These are phyloP conservation scores for Lasiodiplodia sp. DNA, from an alignment of 2,329 filamentous ascomycete species.

Conservation along the genomic window DNA sequence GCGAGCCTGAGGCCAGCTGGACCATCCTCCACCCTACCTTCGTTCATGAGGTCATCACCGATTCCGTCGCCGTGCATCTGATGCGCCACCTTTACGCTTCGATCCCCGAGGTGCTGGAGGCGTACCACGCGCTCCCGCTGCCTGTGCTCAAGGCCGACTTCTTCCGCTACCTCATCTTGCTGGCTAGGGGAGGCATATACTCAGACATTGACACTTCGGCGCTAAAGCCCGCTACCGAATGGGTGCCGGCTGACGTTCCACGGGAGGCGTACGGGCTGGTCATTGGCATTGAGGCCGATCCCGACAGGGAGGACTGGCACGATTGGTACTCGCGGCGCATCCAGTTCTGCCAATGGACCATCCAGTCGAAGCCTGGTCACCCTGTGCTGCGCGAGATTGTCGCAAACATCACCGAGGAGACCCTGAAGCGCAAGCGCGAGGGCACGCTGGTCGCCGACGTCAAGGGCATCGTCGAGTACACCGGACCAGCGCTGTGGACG, in stretches of 20 bases:
- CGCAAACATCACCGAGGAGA: constrained; percentile 81
- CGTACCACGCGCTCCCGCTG: constrained; percentile 57
- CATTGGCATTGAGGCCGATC: constrained; percentile 94
- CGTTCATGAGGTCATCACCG: constrained; percentile 96
- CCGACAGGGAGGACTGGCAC: constrained; percentile 89
- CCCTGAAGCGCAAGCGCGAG: constrained; percentile 73
- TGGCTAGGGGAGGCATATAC: constrained; percentile 83
- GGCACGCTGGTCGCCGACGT: constrained; percentile 71
- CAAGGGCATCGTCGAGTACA: constrained; percentile 89
- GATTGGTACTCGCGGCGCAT: constrained; percentile 96
- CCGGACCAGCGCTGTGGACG: constrained; percentile 93
- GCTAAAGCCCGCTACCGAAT: constrained; percentile 81
- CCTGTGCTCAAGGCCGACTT: constrained; percentile 69
- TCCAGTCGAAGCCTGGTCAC: constrained; percentile 93
- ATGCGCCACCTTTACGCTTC: constrained; percentile 87
- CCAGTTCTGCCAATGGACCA: constrained; percentile 99
- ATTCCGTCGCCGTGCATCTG: constrained; percentile 81
- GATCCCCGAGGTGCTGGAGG: constrained; percentile 57
- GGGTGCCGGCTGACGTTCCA: constrained; percentile 82
- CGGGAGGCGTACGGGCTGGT: constrained; percentile 82
- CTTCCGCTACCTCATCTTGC: constrained; percentile 73
- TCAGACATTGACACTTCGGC: constrained; percentile 84
- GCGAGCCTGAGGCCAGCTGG: constrained; percentile 89
- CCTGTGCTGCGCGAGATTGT: constrained; percentile 90
- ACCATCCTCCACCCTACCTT: constrained; percentile 86